Conservation (phyloP, 495 filamentous ascomycete species). For the Evansstolkia leycettana region DNA sequence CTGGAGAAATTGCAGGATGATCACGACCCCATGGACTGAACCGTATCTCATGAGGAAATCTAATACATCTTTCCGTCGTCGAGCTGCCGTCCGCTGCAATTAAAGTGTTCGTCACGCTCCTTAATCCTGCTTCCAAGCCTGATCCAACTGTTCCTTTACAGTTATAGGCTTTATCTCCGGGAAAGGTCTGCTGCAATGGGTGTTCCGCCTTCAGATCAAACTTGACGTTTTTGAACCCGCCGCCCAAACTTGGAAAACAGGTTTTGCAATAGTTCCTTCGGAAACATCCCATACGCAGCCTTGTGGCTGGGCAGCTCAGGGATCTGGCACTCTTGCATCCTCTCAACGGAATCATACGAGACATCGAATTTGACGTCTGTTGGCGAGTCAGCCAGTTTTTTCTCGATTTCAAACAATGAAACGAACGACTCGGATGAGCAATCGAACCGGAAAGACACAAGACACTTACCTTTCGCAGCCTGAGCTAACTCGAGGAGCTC, state of each 20-base stretch:
- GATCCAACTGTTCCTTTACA: conserved; percentile 17
- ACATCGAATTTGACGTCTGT: conserved; percentile 30
- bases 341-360: conserved; percentile 24
- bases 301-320: conserved; percentile 30
- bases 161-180: conserved; percentile 21
- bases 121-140: conserved; percentile 11
- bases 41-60: no score
- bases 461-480: conserved; percentile 22
- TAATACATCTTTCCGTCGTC: no score
- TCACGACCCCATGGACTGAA: no score
- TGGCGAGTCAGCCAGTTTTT: no score
- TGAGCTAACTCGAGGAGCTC: conserved; percentile 25
- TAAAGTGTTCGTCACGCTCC: no score
- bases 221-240: conserved; percentile 14
- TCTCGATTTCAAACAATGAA: no score
- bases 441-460: no score
- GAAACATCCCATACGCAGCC: conserved; percentile 17
- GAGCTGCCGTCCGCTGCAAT: no score
- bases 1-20: no score
- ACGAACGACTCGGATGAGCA: conserved; percentile 1
- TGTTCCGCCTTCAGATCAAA: not conserved
- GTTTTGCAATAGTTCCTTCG: conserved; percentile 19
- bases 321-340: conserved; percentile 20
- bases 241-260: conserved; percentile 18
- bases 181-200: conserved; percentile 21